Conservation (phyloP, 148 eudicot species). For the Silene conica region DNA sequence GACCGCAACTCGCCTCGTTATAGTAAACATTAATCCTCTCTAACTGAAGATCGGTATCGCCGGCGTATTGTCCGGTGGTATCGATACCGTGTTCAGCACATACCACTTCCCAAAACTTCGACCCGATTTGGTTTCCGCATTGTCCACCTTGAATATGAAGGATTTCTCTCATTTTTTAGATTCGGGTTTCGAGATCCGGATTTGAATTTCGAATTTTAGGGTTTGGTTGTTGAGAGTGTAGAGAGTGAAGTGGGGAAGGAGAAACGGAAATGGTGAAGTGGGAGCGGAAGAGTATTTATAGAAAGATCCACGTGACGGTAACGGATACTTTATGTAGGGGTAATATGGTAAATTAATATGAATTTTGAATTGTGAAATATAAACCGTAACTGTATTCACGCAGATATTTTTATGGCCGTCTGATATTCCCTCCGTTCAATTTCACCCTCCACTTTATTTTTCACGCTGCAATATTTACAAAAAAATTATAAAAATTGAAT, state of each 20-base stretch:
- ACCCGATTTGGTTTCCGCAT: slow-evolving; percentile 11
- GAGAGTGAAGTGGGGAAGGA: background rate
- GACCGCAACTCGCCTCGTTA: slow-evolving; percentile 10
- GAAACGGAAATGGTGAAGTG: background rate
- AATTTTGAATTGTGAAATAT: background rate
- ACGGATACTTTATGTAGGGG: background rate
- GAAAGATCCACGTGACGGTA: background rate
- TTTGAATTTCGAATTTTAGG: background rate
- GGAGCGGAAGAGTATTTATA: background rate
- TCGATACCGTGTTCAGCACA: slow-evolving; percentile 9
- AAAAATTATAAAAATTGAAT: too few species aligned
- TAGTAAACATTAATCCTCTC: slow-evolving; percentile 8
- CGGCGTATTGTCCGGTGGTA: slow-evolving; percentile 3
- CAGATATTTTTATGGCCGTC: too few species aligned
- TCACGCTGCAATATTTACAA: too few species aligned
- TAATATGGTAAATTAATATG: background rate
- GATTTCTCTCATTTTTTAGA: slow-evolving; percentile 6
- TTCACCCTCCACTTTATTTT: too few species aligned
- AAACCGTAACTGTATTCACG: too few species aligned
- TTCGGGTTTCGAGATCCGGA: background rate
- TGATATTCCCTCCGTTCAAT: too few species aligned
- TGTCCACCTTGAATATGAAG: slow-evolving; percentile 14
- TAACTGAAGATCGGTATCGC: background rate
- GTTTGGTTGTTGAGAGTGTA: background rate
- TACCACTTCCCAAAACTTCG: slow-evolving; percentile 6